These are phyloP conservation scores for Micractinium conductrix DNA, from an alignment of 139 green algal species.

Conservation along the genomic window DNA sequence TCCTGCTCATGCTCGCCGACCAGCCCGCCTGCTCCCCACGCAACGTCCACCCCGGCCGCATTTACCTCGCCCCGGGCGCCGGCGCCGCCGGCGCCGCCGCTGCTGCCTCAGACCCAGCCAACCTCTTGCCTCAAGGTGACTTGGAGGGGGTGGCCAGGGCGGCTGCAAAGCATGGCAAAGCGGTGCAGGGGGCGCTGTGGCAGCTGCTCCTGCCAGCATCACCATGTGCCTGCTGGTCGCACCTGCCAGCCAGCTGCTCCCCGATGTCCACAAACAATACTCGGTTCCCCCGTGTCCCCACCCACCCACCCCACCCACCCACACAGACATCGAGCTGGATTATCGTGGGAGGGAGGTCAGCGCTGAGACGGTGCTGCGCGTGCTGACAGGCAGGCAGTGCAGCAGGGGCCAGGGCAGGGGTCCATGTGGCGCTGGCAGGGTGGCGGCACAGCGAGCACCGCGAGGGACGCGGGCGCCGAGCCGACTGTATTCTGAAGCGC, in stretches of 20 bases:
- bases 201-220: too few relatives aligned
- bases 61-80: background rate
- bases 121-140: too few relatives aligned
- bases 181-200: constrained; percentile 69
- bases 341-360: constrained; percentile 93
- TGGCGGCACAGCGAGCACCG: too few relatives aligned
- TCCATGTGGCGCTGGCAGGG: background rate
- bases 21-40: constrained; percentile 89
- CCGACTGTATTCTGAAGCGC: too few relatives aligned
- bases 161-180: too few relatives aligned
- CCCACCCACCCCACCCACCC: too few relatives aligned
- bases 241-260: constrained; percentile 81
- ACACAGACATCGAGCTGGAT: constrained; percentile 92
- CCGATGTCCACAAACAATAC: too few relatives aligned
- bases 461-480: too few relatives aligned
- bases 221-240: too few relatives aligned
- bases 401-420: background rate
- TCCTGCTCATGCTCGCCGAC: constrained; percentile 95
- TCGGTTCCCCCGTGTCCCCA: too few relatives aligned
- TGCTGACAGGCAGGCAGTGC: constrained; percentile 78
- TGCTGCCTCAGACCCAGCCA: too few relatives aligned
- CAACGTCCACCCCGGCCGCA: constrained; percentile 71
- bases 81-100: background rate
- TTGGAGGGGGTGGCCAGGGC: too few relatives aligned
- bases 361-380: constrained; percentile 83